Conservation (phyloP, 768 basidiomycete genomes). For the Russula brevipes region DNA sequence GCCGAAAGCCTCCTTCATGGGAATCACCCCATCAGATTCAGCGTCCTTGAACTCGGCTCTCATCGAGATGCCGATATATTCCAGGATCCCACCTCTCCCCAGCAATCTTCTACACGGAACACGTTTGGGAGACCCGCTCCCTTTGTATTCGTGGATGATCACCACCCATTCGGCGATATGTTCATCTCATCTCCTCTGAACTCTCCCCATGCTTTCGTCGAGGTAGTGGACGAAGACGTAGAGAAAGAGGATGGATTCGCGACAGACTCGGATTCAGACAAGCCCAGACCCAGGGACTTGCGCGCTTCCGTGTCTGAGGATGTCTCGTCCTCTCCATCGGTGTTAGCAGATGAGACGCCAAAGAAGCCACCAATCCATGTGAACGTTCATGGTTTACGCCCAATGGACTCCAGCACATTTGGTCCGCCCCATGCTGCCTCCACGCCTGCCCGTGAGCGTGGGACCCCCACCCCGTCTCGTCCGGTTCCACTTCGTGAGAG, state of each 20-base stretch:
- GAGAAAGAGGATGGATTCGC: constrained; percentile 18
- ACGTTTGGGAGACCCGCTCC: constrained; percentile 52
- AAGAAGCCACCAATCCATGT: constrained; percentile 62
- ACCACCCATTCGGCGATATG: constrained; percentile 45
- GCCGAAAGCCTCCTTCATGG: constrained; percentile 14
- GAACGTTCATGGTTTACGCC: constrained; percentile 31
- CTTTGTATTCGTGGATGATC: constrained; percentile 49
- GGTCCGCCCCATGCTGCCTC: constrained; percentile 17
- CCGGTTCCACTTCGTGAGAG: neutral
- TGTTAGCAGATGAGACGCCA: constrained; percentile 38
- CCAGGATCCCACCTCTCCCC: constrained; percentile 34
- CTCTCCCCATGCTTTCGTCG: constrained; percentile 59
- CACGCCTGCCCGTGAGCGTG: constrained; percentile 21
- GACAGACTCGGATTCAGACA: constrained; percentile 34
- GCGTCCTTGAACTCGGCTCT: constrained; percentile 51
- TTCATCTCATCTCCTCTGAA: constrained; percentile 32
- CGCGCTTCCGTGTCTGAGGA: constrained; percentile 33
- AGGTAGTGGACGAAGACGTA: constrained; percentile 44
- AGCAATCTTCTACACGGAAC: constrained; percentile 44
- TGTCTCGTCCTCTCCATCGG: constrained; percentile 40
- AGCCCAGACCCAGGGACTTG: constrained; percentile 31
- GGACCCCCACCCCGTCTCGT: constrained; percentile 11
- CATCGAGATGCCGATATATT: constrained; percentile 32
- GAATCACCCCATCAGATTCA: constrained; percentile 47
- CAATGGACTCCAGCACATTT: constrained; percentile 23